phyloP scores from a whole-genome alignment of 495 filamentous ascomycete genomes.

The Penicillium samsonianum region DNA sequence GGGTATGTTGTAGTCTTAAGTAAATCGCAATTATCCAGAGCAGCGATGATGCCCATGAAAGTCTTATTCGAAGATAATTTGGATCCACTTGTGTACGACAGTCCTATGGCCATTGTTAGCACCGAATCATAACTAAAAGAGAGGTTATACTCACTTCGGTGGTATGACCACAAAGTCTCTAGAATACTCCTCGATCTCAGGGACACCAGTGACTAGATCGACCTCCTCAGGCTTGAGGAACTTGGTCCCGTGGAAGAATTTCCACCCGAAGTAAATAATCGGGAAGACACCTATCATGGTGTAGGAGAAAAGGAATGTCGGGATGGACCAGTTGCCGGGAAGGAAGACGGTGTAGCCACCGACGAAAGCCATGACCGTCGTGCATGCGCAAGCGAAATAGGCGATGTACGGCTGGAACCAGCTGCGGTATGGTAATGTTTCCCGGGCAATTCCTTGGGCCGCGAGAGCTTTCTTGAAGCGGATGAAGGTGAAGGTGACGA shows the following conservation, averaged over 20 bases:
- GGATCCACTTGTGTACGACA: slow-evolving; percentile 25
- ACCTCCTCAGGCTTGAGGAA: slow-evolving; percentile 59
- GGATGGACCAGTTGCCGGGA: slow-evolving; percentile 67
- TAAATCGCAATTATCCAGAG: slow-evolving; percentile 8
- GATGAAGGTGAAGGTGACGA: slow-evolving; percentile 64
- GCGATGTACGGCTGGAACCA: slow-evolving; percentile 69
- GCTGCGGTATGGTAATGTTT: slow-evolving; percentile 65
- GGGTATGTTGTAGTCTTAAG: background rate
- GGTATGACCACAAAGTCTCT: slow-evolving; percentile 58
- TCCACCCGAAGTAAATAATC: slow-evolving; percentile 68
- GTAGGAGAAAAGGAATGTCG: slow-evolving; percentile 78
- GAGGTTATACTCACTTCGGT: slow-evolving; percentile 51
- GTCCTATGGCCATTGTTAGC: slow-evolving; percentile 27
- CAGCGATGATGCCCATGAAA: background rate
- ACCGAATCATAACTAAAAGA: background rate
- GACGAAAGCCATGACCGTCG: slow-evolving; percentile 70
- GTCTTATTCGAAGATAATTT: slow-evolving; percentile 21
- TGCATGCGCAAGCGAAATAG: slow-evolving; percentile 62
- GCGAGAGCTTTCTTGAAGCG: slow-evolving; percentile 69
- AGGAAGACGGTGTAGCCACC: slow-evolving; percentile 78
- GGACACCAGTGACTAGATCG: slow-evolving; percentile 63
- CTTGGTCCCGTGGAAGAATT: slow-evolving; percentile 64
- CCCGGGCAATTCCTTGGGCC: slow-evolving; percentile 66
- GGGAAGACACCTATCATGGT: slow-evolving; percentile 69
- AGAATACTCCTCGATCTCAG: slow-evolving; percentile 74